Evolutionary conservation across 1,139 yeast species (phyloP), one percentile per base, ranked within the genome.

Genomic region (Scheffersomyces stambukii): DNA sequence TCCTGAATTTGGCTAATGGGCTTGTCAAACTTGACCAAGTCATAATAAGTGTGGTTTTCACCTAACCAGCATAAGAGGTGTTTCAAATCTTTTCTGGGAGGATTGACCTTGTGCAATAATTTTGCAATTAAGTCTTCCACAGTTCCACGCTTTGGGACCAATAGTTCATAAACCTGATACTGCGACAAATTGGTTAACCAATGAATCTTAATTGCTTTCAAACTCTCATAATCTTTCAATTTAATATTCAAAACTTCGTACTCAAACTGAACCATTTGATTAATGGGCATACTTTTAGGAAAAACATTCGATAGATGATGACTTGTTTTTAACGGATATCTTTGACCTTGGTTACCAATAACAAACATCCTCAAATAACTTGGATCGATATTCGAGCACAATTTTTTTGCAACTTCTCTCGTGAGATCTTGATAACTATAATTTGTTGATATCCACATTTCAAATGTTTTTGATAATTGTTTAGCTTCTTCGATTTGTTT

Each of bases 241-340:
- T 89, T 77, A 27, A 88, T 78, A 24, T 77, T 81, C 45, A 93
- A 67, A 2, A 82, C 58, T 46, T 89, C 96, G 50, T 83, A 91
- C 42, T 78, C 84, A 43, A 81, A 70, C 8, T 70, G 63, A 52
- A 57, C 58, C 29, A 52, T 57, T 34, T 60, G 71, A 37, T 64
- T 69, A 35, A 61, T 74, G 27, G 69, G 68, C 39, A 62, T 62
- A 13, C 64, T 60, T 41, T 68, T 73, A 3, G 75, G 67, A 40
- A 80, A 64, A 41, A 72, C 45, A 32, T 64, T 68, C 10, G 72
- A 62, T 23, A 70, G 55, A 15, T 61, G 54, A 20, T 59, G 50
- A 10, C 60, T 46, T 13, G 75, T 55, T 38, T 65, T 66, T 33
- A 71, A 57, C 3, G 79, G 69, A 30, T 61, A 64, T 41, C 75